phyloP scores from a whole-genome alignment of 2,329 filamentous ascomycete species.

The Sphaerulina populicola region DNA sequence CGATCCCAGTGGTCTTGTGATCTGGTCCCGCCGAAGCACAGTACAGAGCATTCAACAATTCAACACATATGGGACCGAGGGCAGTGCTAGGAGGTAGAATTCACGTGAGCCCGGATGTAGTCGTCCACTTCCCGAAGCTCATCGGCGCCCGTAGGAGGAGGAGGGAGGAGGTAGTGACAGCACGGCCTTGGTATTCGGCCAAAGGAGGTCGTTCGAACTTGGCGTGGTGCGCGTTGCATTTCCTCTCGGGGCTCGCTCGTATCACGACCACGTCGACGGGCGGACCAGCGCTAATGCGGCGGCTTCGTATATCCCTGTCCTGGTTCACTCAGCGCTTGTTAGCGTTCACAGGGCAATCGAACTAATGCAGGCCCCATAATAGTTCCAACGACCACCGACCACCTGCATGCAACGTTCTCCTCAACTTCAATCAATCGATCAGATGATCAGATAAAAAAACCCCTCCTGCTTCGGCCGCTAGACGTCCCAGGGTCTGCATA shows the following conservation, averaged over 20 bases:
- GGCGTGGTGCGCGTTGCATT: no score
- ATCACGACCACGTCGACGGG: no score
- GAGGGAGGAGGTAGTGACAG: no score
- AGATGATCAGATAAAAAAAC: not conserved
- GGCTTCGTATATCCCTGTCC: not conserved
- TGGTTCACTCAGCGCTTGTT: not conserved
- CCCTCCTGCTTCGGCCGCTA: not conserved
- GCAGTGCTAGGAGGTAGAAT: not conserved
- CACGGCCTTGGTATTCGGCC: no score
- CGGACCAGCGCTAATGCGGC: not conserved
- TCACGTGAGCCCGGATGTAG: constrained; percentile 14
- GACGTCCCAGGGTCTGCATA: not conserved
- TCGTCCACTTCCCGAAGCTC: constrained; percentile 9
- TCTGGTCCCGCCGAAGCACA: not conserved
- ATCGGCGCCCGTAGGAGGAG: not conserved
- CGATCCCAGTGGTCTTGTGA: not conserved
- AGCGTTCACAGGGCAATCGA: not conserved
- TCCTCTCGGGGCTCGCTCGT: no score
- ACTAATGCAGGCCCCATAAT: not conserved
- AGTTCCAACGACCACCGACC: no score
- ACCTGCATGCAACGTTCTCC: no score
- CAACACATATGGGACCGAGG: no score
- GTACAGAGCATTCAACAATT: no score
- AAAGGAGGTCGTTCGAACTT: no score
- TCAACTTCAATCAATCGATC: not conserved